phyloP scores from a whole-genome alignment of 106 monocot species.

The Dioscorea alata region DNA sequence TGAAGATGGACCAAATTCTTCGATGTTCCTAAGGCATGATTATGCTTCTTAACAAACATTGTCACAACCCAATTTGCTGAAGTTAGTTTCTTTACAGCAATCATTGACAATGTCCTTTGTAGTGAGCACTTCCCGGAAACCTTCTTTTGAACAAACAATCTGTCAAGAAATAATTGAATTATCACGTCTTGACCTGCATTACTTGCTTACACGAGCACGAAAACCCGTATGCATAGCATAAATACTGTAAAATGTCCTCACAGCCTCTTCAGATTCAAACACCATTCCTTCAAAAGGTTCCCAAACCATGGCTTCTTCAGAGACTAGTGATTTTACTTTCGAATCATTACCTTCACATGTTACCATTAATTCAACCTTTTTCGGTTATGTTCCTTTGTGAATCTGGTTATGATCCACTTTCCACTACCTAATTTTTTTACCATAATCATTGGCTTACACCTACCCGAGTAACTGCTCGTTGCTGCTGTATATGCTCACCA shows the following conservation, averaged over 20 bases:
- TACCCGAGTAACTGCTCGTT: slow-evolving; percentile 31
- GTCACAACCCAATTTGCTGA: slow-evolving; percentile 42
- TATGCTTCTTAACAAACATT: slow-evolving; percentile 46
- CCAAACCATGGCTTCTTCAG: not conserved
- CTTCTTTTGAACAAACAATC: slow-evolving; percentile 50
- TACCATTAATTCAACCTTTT: slow-evolving; percentile 13
- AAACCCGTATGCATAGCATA: slow-evolving; percentile 45
- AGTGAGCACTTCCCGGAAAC: slow-evolving; percentile 21
- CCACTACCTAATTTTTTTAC: slow-evolving; percentile 33
- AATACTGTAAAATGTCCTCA: slow-evolving; percentile 28
- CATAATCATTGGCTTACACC: slow-evolving; percentile 54
- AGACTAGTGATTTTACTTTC: not conserved
- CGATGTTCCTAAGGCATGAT: slow-evolving; percentile 16
- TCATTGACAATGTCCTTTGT: slow-evolving; percentile 23
- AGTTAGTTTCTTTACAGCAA: slow-evolving; percentile 28
- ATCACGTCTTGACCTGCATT: slow-evolving; percentile 37
- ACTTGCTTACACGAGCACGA: slow-evolving; percentile 41
- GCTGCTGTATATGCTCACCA: slow-evolving; percentile 24
- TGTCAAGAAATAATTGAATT: slow-evolving; percentile 51
- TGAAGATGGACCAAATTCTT: not conserved
- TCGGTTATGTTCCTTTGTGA: slow-evolving; percentile 49
- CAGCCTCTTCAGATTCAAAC: slow-evolving; percentile 46
- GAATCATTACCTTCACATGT: slow-evolving; percentile 2
- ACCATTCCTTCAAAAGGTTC: slow-evolving; percentile 51
- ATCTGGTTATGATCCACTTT: slow-evolving; percentile 40